Conservation (phyloP, 352 stramenopile genomes). For the Pilasporangium apinafurcum region DNA sequence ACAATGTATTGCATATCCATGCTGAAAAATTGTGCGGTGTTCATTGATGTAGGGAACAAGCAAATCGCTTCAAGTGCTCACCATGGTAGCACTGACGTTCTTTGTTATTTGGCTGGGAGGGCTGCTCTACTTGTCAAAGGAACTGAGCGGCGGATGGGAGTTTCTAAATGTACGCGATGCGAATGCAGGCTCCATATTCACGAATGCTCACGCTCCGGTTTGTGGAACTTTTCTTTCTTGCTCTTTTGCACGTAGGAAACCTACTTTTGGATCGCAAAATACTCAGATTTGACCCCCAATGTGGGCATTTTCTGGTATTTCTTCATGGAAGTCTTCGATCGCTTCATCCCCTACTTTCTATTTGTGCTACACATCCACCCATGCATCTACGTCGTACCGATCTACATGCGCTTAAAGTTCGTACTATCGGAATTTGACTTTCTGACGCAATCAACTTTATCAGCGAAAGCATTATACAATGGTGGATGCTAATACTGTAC, state of each 20-base stretch:
- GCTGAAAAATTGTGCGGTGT: neutral
- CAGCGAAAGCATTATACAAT: neutral
- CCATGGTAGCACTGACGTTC: no score
- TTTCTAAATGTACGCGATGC: conserved; percentile 44
- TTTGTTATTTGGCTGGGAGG: conserved; percentile 20
- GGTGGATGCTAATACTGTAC: neutral
- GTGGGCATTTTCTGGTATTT: conserved; percentile 88
- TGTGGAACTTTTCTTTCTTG: neutral
- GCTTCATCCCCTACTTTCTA: conserved; percentile 82
- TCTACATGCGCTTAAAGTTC: conserved; percentile 74
- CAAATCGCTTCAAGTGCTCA: no score
- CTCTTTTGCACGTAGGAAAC: conserved; percentile 45
- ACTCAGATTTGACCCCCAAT: conserved; percentile 80
- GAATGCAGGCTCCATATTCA: neutral
- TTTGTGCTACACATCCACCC: conserved; percentile 77
- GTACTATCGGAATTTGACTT: neutral
- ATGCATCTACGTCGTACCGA: conserved; percentile 71
- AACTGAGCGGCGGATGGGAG: conserved; percentile 39
- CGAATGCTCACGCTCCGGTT: neutral
- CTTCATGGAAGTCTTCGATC: conserved; percentile 86
- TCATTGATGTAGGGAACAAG: no score
- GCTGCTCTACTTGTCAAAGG: conserved; percentile 54
- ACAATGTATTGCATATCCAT: conserved; percentile 2
- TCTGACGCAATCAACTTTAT: neutral
- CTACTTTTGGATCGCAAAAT: conserved; percentile 74